These are phyloP conservation scores for Kwoniella dendrophila DNA, from an alignment of 768 basidiomycete genomes.

Conservation along the genomic window DNA sequence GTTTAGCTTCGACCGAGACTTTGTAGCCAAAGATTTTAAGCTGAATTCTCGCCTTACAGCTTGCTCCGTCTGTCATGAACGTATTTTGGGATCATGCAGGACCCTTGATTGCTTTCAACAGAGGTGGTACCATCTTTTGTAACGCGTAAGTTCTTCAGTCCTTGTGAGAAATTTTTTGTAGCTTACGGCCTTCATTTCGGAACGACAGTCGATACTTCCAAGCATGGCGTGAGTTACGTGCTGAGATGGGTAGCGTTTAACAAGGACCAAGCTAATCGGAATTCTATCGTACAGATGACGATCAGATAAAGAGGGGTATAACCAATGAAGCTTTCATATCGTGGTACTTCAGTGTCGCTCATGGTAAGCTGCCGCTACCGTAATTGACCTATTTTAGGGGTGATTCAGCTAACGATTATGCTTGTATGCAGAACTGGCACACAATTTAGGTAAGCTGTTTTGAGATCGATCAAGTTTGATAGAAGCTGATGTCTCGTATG, in stretches of 20 bases:
- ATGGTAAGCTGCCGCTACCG: slow-evolving; percentile 58
- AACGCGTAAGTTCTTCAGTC: slow-evolving; percentile 59
- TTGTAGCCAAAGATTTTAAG: not conserved
- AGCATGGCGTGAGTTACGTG: slow-evolving; percentile 73
- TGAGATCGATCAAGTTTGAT: not conserved
- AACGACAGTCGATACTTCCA: slow-evolving; percentile 69
- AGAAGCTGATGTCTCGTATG: not conserved
- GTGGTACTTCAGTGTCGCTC: slow-evolving; percentile 91
- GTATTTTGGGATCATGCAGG: slow-evolving; percentile 83
- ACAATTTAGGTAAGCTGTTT: slow-evolving; percentile 38
- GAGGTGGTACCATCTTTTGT: slow-evolving; percentile 81
- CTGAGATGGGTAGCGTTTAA: slow-evolving; percentile 53
- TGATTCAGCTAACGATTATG: not conserved
- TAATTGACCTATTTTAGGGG: not conserved
- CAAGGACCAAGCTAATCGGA: slow-evolving; percentile 79
- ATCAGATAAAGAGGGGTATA: slow-evolving; percentile 64
- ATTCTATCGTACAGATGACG: slow-evolving; percentile 67
- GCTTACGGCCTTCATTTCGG: not conserved
- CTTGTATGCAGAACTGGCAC: slow-evolving; percentile 30
- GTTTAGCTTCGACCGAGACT: slow-evolving; percentile 6
- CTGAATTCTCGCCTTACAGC: slow-evolving; percentile 33
- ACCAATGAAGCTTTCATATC: slow-evolving; percentile 72
- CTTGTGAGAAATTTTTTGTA: not conserved
- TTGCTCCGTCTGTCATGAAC: slow-evolving; percentile 74
- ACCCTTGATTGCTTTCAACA: slow-evolving; percentile 88